These are phyloP conservation scores for Usnea hakonensis DNA, from an alignment of 495 filamentous ascomycete species.

Conservation along the genomic window DNA sequence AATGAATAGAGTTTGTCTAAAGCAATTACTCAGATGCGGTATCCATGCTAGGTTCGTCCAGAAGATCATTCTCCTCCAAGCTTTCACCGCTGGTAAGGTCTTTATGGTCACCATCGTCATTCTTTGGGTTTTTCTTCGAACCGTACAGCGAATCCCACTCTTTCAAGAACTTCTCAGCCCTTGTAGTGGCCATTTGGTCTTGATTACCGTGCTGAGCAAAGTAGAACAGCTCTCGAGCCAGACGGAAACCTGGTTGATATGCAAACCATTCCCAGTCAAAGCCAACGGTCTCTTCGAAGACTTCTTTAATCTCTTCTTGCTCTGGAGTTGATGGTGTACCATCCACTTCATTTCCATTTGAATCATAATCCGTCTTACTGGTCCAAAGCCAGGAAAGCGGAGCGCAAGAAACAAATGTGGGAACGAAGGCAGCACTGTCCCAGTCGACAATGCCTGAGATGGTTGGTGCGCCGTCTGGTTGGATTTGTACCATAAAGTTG, in stretches of 20 bases:
- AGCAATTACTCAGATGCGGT: neutral
- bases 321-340: slow-evolving; percentile 7
- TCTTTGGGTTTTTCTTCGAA: neutral
- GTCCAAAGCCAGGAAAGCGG: slow-evolving; percentile 33
- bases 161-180: neutral
- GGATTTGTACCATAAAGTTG: slow-evolving; percentile 46
- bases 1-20: neutral
- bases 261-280: slow-evolving; percentile 17
- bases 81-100: too few relatives aligned
- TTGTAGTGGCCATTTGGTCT: neutral
- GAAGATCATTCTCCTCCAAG: neutral
- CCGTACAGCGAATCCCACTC: neutral
- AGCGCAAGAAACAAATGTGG: slow-evolving; percentile 24
- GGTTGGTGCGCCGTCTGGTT: neutral
- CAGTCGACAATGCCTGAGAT: slow-evolving; percentile 50
- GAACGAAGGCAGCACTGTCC: slow-evolving; percentile 28
- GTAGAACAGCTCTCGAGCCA: slow-evolving; percentile 23
- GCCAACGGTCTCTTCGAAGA: slow-evolving; percentile 28
- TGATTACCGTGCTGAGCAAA: neutral
- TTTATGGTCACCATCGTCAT: neutral
- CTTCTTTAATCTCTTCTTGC: slow-evolving; percentile 20
- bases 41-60: neutral
- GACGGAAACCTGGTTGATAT: slow-evolving; percentile 20
- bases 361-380: neutral
- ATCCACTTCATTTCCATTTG: slow-evolving; percentile 24